Conservation (phyloP, 169 alveolate genomes). For the Plasmodium adleri region DNA sequence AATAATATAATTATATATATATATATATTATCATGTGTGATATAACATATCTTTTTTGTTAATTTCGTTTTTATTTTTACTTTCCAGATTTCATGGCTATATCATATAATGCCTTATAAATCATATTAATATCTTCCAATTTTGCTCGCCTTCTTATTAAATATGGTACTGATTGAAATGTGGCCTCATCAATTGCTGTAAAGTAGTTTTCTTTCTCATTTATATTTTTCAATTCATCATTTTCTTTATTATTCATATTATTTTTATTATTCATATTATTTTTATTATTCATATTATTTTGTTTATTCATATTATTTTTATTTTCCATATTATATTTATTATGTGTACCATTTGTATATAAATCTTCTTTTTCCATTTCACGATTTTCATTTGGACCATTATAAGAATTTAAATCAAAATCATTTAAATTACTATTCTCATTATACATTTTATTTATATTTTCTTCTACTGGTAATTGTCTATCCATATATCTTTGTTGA, state of each 20-base stretch:
- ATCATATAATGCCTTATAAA: slow-evolving; percentile 75
- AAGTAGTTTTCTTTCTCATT: slow-evolving; percentile 16
- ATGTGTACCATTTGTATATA: not conserved
- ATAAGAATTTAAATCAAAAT: not conserved
- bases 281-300: slow-evolving; percentile 9
- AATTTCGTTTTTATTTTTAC: slow-evolving; percentile 26
- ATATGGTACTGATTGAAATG: slow-evolving; percentile 82
- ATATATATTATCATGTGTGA: not conserved
- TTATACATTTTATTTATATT: not conserved
- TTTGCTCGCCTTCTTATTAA: slow-evolving; percentile 83
- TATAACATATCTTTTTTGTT: not conserved
- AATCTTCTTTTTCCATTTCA: slow-evolving; percentile 10
- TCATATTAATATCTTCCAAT: slow-evolving; percentile 80
- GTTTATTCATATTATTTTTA: slow-evolving; percentile 26
- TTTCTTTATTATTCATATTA: not conserved
- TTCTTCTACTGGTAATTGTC: not conserved
- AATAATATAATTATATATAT: not conserved
- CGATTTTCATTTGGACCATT: not conserved
- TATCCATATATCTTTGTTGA: slow-evolving; percentile 23
- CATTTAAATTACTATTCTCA: slow-evolving; percentile 13
- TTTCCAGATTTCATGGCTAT: slow-evolving; percentile 81
- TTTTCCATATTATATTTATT: slow-evolving; percentile 5
- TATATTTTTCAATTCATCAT: not conserved
- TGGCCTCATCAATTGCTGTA: slow-evolving; percentile 74
- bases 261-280: not conserved